phyloP scores from a whole-genome alignment of 1,284 basidiomycete genomes.

The Microbotryum silenes-acaulis region DNA sequence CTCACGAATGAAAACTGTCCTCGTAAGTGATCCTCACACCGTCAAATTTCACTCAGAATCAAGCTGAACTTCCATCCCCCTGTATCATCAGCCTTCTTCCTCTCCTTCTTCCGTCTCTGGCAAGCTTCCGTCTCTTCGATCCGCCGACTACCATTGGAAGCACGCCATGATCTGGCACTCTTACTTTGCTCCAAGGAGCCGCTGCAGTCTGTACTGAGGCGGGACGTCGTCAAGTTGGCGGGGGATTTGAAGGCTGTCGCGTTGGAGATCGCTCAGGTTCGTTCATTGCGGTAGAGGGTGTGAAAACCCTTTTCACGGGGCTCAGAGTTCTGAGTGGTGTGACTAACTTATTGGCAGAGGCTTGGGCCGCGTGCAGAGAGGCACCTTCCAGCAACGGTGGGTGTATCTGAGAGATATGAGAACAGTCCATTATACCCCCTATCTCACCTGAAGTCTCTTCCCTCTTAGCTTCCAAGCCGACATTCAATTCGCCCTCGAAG shows the following conservation, averaged over 20 bases:
- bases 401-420: too few species aligned
- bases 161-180: conserved; percentile 69
- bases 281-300: not conserved
- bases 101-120: conserved; percentile 63
- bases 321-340: conserved; percentile 33
- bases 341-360: conserved; percentile 41
- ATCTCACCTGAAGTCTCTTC: too few species aligned
- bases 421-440: too few species aligned
- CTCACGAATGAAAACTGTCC: conserved; percentile 55
- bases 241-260: conserved; percentile 23
- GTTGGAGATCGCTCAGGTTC: conserved; percentile 21
- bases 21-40: too few species aligned
- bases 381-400: conserved; percentile 64
- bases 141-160: conserved; percentile 53
- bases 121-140: conserved; percentile 56
- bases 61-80: too few species aligned
- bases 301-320: not conserved
- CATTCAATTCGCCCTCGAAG: conserved; percentile 65
- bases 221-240: conserved; percentile 8
- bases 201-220: conserved; percentile 15
- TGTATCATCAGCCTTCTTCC: conserved; percentile 45
- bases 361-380: conserved; percentile 66
- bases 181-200: conserved; percentile 60
- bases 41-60: too few species aligned
- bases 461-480: conserved; percentile 51